A percentile compares a stretch with the other conserved stretches of the same genome.
Evolutionary conservation across 768 basidiomycete species (phyloP).

Genomic region (Suillus variegatus): DNA sequence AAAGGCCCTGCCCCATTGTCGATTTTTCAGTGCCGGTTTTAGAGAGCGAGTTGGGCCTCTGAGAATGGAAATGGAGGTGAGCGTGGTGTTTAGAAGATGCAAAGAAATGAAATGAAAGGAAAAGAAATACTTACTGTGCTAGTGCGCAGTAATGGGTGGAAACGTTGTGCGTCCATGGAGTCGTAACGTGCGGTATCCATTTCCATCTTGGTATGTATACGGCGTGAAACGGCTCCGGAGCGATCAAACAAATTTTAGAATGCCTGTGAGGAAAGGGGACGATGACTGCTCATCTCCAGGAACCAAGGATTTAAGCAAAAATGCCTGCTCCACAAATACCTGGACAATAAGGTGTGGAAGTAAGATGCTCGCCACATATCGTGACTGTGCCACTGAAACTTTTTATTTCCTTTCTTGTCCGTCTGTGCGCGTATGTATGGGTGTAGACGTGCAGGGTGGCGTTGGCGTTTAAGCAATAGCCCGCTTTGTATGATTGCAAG

Average conservation of each 20-base stretch:
- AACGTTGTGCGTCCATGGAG: constrained; percentile 34
- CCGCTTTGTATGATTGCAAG: background rate
- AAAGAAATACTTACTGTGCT: constrained; percentile 24
- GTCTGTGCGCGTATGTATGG: background rate
- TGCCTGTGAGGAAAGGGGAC: background rate
- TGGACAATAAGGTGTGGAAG: background rate
- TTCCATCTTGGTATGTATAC: background rate
- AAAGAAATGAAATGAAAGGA: constrained; percentile 9
- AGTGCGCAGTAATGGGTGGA: constrained; percentile 26
- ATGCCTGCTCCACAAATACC: background rate
- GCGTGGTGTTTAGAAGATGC: constrained; percentile 18
- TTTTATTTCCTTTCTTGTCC: background rate
- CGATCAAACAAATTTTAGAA: background rate
- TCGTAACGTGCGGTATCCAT: constrained; percentile 21
- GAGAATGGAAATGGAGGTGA: constrained; percentile 18
- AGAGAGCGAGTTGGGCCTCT: constrained; percentile 21
- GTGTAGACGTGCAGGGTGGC: background rate
- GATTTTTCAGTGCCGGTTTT: constrained; percentile 14
- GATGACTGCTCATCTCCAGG: background rate
- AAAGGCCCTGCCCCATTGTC: constrained; percentile 31
- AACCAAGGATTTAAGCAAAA: constrained; percentile 1
- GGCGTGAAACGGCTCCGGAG: background rate
- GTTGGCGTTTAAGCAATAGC: constrained; percentile 5
- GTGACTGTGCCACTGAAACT: background rate
- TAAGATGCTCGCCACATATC: background rate